A percentile compares a stretch with the other conserved stretches of the same genome.
phyloP scores from a whole-genome alignment of 768 basidiomycete genomes.

The Lanmaoa pseudosensibilis region DNA sequence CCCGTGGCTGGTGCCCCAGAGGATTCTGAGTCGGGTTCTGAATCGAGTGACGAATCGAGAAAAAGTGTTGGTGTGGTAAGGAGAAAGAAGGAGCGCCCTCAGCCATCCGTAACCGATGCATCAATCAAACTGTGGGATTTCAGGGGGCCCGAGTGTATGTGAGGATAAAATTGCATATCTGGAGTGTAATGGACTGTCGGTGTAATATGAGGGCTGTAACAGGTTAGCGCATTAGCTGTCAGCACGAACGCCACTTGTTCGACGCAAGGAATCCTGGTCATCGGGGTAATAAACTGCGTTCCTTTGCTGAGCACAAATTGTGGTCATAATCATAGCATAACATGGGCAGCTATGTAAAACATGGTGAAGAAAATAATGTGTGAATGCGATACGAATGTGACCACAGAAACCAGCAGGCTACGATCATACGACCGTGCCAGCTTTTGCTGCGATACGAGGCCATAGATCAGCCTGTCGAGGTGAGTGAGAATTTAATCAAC shows the following conservation, averaged over 20 bases:
- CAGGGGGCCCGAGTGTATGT: background rate
- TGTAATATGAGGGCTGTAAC: no score
- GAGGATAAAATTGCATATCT: background rate
- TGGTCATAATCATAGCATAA: slow-evolving; percentile 25
- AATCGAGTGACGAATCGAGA: slow-evolving; percentile 8
- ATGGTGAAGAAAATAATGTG: slow-evolving; percentile 1
- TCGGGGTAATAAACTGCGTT: background rate
- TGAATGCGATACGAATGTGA: slow-evolving; percentile 9
- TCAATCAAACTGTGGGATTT: slow-evolving; percentile 32
- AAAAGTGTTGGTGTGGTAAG: background rate
- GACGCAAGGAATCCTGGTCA: background rate
- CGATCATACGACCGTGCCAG: slow-evolving; percentile 92
- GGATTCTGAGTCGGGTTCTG: slow-evolving; percentile 19
- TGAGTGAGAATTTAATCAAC: background rate
- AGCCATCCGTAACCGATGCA: slow-evolving; percentile 24
- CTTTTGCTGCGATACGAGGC: slow-evolving; percentile 99
- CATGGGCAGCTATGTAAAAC: slow-evolving; percentile 19
- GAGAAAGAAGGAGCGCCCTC: slow-evolving; percentile 13
- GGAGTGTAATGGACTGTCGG: background rate
- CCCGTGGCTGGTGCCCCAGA: background rate
- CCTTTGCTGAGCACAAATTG: background rate
- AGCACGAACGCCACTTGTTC: background rate
- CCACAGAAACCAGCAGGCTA: slow-evolving; percentile 12
- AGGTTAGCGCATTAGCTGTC: background rate
- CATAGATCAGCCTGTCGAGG: slow-evolving; percentile 82